These are phyloP conservation scores for Dichotomocladium elegans DNA, from an alignment of 371 early-diverging fungal species.

Conservation along the genomic window DNA sequence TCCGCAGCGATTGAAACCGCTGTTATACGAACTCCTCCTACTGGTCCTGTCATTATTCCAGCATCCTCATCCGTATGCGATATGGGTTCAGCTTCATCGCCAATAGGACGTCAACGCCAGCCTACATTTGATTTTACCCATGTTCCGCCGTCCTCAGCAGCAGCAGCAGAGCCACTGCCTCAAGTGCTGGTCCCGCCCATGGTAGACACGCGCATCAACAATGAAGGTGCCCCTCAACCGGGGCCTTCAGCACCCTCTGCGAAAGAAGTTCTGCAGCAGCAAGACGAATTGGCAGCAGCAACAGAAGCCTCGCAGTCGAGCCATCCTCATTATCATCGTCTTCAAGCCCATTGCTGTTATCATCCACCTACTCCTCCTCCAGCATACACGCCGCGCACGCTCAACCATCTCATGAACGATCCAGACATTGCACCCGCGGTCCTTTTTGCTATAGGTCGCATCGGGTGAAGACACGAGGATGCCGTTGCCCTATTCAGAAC, in stretches of 20 bases:
- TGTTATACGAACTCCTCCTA: too few relatives aligned
- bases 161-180: not conserved
- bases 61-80: not conserved
- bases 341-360: not conserved
- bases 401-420: not conserved
- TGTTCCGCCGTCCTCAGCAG: not conserved
- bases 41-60: not conserved
- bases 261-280: conserved; percentile 11
- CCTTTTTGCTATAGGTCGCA: too few relatives aligned
- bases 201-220: not conserved
- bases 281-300: not conserved
- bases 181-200: not conserved
- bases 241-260: conserved; percentile 21
- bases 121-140: too few relatives aligned
- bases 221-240: conserved; percentile 5
- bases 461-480: too few relatives aligned
- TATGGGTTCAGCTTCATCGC: too few relatives aligned
- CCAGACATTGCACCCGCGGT: conserved; percentile 3
- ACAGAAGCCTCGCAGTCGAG: not conserved
- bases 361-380: conserved; percentile 4
- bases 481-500: too few relatives aligned
- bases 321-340: not conserved
- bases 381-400: conserved; percentile 2
- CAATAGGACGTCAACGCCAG: too few relatives aligned
- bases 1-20: too few relatives aligned